Conservation (phyloP, 768 basidiomycete species). For the Boletus pseudo-olivaceus region DNA sequence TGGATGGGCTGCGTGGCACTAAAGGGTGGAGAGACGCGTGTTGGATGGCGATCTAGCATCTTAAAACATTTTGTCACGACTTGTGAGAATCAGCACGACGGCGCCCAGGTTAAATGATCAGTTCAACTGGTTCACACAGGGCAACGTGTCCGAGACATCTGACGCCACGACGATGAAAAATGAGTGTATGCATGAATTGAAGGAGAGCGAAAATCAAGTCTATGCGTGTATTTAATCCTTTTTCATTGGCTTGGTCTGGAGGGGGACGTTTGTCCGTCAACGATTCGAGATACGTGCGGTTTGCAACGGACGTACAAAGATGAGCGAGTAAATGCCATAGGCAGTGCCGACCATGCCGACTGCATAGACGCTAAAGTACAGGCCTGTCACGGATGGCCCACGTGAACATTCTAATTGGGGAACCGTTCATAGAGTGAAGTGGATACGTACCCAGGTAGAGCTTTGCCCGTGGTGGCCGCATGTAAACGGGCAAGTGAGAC, state of each 20-base stretch:
- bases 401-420: neutral
- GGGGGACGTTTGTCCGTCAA: neutral
- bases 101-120: neutral
- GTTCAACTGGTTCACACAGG: neutral
- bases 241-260: constrained; percentile 31
- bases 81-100: neutral
- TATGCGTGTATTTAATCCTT: constrained; percentile 21
- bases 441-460: constrained; percentile 57
- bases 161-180: constrained; percentile 6
- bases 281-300: neutral
- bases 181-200: constrained; percentile 15
- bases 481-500: constrained; percentile 51
- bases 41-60: neutral
- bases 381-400: constrained; percentile 36
- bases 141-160: neutral
- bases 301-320: constrained; percentile 35
- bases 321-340: constrained; percentile 47
- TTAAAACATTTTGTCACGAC: neutral
- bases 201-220: constrained; percentile 6
- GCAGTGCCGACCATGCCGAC: constrained; percentile 52
- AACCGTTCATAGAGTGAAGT: too few relatives aligned
- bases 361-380: constrained; percentile 52
- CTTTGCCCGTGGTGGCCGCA: constrained; percentile 56
- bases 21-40: neutral
- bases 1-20: constrained; percentile 87